Evolutionary conservation across 495 filamentous ascomycete species (phyloP).

Genomic region (Podospora sp.): DNA sequence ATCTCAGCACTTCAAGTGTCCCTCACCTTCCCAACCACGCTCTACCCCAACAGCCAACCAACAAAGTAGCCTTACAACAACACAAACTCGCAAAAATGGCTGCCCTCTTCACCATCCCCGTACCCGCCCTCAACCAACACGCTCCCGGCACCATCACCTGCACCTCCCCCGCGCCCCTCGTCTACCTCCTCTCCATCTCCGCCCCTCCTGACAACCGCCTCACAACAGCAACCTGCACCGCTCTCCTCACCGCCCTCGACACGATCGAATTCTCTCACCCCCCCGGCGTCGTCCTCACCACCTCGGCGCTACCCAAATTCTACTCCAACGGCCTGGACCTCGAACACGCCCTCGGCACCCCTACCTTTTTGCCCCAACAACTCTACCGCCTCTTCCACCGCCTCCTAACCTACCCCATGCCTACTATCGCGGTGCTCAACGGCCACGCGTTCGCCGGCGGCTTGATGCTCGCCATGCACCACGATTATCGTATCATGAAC

Average conservation of each 20-base stretch:
- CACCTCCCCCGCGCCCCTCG: slow-evolving; percentile 56
- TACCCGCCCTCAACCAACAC: slow-evolving; percentile 35
- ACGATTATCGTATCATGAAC: slow-evolving; percentile 76
- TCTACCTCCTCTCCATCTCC: slow-evolving; percentile 75
- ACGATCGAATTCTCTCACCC: slow-evolving; percentile 67
- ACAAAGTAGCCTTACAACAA: background rate
- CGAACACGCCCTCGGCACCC: slow-evolving; percentile 51
- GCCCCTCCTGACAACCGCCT: slow-evolving; percentile 77
- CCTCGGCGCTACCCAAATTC: slow-evolving; percentile 73
- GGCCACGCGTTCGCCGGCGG: slow-evolving; percentile 83
- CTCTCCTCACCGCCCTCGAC: slow-evolving; percentile 70
- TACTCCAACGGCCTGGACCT: slow-evolving; percentile 81
- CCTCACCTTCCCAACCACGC: background rate
- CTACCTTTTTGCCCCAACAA: slow-evolving; percentile 56
- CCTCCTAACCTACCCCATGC: slow-evolving; percentile 75
- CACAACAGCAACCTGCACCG: slow-evolving; percentile 63
- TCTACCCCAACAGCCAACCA: background rate
- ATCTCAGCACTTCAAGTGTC: background rate
- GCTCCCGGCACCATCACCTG: slow-evolving; percentile 56
- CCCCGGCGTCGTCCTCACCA: slow-evolving; percentile 74
- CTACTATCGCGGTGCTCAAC: slow-evolving; percentile 74
- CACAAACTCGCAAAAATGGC: slow-evolving; percentile 10
- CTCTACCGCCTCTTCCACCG: slow-evolving; percentile 63
- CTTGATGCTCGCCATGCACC: slow-evolving; percentile 79
- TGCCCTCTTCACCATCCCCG: slow-evolving; percentile 48